Conservation (phyloP, 2,329 filamentous ascomycete species). For the Cladosporium sp. region DNA sequence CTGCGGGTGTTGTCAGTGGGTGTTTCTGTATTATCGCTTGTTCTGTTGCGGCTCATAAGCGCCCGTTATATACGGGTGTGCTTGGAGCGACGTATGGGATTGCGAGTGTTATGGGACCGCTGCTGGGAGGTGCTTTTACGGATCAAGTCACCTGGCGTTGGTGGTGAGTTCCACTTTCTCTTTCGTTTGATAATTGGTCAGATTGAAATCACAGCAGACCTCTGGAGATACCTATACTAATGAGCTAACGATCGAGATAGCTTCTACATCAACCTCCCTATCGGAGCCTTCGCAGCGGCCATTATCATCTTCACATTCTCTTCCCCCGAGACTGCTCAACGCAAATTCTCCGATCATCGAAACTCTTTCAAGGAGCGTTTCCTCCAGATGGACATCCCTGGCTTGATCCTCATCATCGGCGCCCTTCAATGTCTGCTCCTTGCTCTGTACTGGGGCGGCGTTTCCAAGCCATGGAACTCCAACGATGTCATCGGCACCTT, state of each 20-base stretch:
- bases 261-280: slow-evolving; percentile 41
- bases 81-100: slow-evolving; percentile 38
- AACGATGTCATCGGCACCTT: slow-evolving; percentile 22
- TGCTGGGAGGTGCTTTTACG: slow-evolving; percentile 41
- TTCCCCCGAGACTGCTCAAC: too few species aligned
- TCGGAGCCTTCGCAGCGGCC: slow-evolving; percentile 35
- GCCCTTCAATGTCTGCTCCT: slow-evolving; percentile 37
- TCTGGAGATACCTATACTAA: too few species aligned
- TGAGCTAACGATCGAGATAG: slow-evolving; percentile 12
- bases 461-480: slow-evolving; percentile 33
- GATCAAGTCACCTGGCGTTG: slow-evolving; percentile 36
- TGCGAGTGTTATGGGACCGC: slow-evolving; percentile 37
- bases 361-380: slow-evolving; percentile 47
- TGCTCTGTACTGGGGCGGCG: slow-evolving; percentile 46
- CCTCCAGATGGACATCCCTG: slow-evolving; percentile 47
- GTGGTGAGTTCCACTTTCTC: slow-evolving; percentile 19
- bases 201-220: too few species aligned
- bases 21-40: slow-evolving; percentile 48
- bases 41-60: slow-evolving; percentile 38
- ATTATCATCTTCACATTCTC: slow-evolving; percentile 26
- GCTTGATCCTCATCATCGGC: slow-evolving; percentile 40
- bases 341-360: too few species aligned
- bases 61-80: slow-evolving; percentile 39
- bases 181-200: background rate
- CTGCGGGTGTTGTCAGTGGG: slow-evolving; percentile 51